Percentiles rank a stretch among this genome's conserved stretches.
Conservation (phyloP, 2,329 filamentous ascomycete genomes). For the Atkinsonella hypoxylon region DNA sequence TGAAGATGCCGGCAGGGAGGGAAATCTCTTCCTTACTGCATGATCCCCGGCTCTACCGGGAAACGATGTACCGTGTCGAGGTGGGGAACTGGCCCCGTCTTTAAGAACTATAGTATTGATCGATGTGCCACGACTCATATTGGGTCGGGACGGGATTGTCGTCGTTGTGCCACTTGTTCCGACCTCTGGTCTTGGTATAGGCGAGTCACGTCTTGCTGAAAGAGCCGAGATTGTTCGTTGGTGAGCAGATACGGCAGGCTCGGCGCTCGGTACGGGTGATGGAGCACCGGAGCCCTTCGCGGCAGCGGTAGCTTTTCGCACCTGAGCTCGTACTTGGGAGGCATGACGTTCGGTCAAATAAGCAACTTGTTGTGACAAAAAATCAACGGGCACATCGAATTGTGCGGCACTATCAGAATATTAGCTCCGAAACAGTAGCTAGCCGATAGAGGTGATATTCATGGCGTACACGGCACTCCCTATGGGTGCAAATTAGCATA, state of each 20-base stretch:
- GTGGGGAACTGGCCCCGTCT: constrained; percentile 22
- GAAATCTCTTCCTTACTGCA: constrained; percentile 25
- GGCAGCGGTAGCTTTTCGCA: constrained; percentile 59
- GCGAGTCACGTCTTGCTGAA: constrained; percentile 47
- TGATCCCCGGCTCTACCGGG: constrained; percentile 17
- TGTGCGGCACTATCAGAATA: constrained; percentile 46
- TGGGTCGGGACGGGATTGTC: constrained; percentile 31
- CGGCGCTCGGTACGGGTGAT: constrained; percentile 43
- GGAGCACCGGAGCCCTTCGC: constrained; percentile 43
- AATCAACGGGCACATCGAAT: constrained; percentile 78
- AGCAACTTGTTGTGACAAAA: constrained; percentile 84
- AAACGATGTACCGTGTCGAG: constrained; percentile 8
- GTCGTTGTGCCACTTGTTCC: constrained; percentile 31
- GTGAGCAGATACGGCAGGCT: constrained; percentile 25
- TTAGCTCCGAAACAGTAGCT: background rate
- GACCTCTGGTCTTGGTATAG: constrained; percentile 35
- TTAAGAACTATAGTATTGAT: constrained; percentile 31
- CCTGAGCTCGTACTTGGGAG: constrained; percentile 79
- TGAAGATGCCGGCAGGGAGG: constrained; percentile 30
- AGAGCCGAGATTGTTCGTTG: constrained; percentile 39
- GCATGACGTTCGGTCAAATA: constrained; percentile 89
- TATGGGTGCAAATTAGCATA: constrained; percentile 23
- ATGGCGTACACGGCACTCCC: constrained; percentile 59
- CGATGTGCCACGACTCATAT: constrained; percentile 35
- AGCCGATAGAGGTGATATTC: constrained; percentile 9